These are phyloP conservation scores for Fusarium decemcellulare DNA, from an alignment of 2,329 filamentous ascomycete genomes.

Conservation along the genomic window DNA sequence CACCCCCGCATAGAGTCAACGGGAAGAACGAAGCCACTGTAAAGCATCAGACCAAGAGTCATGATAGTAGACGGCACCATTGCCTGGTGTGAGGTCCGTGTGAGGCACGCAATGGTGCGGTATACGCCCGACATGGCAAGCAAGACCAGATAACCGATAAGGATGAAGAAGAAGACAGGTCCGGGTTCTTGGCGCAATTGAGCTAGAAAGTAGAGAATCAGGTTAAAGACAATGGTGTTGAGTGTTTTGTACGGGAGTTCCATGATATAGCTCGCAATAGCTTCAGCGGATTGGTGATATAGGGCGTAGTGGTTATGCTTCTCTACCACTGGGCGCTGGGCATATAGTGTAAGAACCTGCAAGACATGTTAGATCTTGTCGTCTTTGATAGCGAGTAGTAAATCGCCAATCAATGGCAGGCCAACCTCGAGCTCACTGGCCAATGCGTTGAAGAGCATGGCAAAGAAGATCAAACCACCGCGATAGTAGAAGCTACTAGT, in stretches of 20 bases:
- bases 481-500: conserved; percentile 62
- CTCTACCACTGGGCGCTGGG: conserved; percentile 51
- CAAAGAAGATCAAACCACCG: conserved; percentile 66
- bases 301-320: conserved; percentile 54
- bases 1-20: conserved; percentile 46
- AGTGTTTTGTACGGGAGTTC: conserved; percentile 44
- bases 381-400: too few species aligned
- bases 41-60: conserved; percentile 68
- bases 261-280: conserved; percentile 44
- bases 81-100: conserved; percentile 48
- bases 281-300: conserved; percentile 52
- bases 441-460: conserved; percentile 66
- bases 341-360: conserved; percentile 50
- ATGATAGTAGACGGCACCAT: conserved; percentile 67
- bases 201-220: conserved; percentile 75
- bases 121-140: conserved; percentile 50
- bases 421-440: conserved; percentile 50
- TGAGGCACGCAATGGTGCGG: conserved; percentile 48
- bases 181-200: conserved; percentile 71
- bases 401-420: too few species aligned
- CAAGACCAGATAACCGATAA: conserved; percentile 54
- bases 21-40: conserved; percentile 50
- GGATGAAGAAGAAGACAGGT: conserved; percentile 72
- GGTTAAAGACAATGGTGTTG: conserved; percentile 47
- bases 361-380: neutral